These are phyloP conservation scores for Suillus variegatus DNA, from an alignment of 768 basidiomycete species.

Conservation along the genomic window DNA sequence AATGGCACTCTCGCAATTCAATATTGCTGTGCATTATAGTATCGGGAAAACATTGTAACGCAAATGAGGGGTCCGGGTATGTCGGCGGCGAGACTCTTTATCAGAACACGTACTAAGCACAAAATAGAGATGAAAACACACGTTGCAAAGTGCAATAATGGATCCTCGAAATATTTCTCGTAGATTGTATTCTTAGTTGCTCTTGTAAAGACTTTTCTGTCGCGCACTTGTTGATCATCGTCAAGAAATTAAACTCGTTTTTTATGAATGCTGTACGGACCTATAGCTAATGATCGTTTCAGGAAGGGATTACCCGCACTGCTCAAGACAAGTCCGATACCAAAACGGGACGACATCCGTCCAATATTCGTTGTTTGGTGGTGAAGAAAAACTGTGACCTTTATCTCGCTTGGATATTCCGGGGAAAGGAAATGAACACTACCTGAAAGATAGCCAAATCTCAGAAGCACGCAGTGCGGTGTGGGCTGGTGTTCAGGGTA, in stretches of 20 bases:
- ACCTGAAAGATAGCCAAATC: too few species aligned
- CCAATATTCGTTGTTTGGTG: background rate
- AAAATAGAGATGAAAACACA: background rate
- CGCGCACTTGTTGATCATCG: background rate
- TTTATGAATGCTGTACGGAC: background rate
- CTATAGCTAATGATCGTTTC: background rate
- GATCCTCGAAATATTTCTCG: too few species aligned
- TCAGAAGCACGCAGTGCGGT: too few species aligned
- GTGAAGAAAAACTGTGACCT: background rate
- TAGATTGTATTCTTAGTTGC: background rate
- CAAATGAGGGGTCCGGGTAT: background rate
- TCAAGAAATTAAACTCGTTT: background rate
- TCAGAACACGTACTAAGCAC: background rate
- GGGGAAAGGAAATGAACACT: background rate
- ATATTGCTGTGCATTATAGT: too few species aligned
- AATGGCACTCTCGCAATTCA: too few species aligned
- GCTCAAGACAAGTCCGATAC: background rate
- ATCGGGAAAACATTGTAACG: too few species aligned
- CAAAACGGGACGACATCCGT: background rate
- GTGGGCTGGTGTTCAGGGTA: too few species aligned
- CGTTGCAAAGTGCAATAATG: too few species aligned
- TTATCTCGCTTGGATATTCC: background rate
- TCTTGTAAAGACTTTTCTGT: background rate
- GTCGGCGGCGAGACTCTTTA: too few species aligned
- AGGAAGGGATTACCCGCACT: background rate